Base-by-base conservation (phyloP, 371 early-diverging fungal species). In the Lichtheimia ornata region DNA sequence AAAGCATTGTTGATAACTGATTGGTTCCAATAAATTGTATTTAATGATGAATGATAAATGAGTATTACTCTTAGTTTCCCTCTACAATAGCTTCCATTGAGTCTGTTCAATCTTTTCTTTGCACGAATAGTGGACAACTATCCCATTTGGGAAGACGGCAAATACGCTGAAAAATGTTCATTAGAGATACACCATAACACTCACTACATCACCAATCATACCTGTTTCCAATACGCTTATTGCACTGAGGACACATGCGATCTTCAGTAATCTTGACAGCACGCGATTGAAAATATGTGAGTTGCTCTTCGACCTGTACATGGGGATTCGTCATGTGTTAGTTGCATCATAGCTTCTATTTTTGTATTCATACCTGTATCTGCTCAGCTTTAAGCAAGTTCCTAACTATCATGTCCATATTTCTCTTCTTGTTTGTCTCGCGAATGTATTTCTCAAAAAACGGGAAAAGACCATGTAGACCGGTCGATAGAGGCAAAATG, bases 141-240 rank as follows among this genome's bases (percentile, higher is more conserved):
- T 81, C 17, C 88, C 88, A 63, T 88, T 85, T 1, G 90, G 89
- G 64, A 88, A 91, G 5, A 84, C 84, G 1, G 90, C 90, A 81
- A 94, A 90, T 2, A 90, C 92, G 59, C 87, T 86, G 30, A 27
- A 12, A 11, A 25, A 22, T 5, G 18, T 12, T 54, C 15, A n/a
- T 28, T 40, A 30, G 27, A 0, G 4, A 40, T 20, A 44, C 12
- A n/a, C 2, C 45, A 30, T 5, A 28, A 15, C 28, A 27, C 17
- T 7, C 5, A 18, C 13, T 3, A 3, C 24, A 51, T n/a, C 35
- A 40, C 40, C 6, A 41, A 24, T 22, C 20, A 35, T 74, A 86
- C 88, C 88, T 88, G 54, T 87, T 91, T 14, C 88, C 92, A 51
- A 94, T 90, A 28, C 91, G 82, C 61, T 91, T 90, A 66, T 90